These are phyloP conservation scores for Ascocoryne sarcoides DNA, from an alignment of 2,329 filamentous ascomycete species.

Conservation along the genomic window DNA sequence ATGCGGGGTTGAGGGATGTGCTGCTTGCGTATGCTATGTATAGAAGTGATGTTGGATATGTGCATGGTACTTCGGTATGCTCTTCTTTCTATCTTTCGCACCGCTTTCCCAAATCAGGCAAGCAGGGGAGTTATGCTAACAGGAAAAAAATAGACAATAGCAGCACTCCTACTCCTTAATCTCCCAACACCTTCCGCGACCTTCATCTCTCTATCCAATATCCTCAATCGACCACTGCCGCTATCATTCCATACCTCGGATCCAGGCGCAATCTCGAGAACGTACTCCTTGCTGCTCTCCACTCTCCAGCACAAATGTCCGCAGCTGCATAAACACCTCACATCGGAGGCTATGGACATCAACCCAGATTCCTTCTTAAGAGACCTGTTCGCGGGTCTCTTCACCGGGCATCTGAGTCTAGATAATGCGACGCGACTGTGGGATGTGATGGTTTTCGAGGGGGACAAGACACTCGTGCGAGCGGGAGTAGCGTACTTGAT, in stretches of 20 bases:
- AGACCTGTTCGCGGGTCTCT: constrained; percentile 54
- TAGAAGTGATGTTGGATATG: constrained; percentile 70
- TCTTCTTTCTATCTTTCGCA: constrained; percentile 5
- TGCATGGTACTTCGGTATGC: constrained; percentile 65
- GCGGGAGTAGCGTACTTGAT: constrained; percentile 60
- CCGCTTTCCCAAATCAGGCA: too few relatives aligned
- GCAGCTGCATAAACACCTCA: constrained; percentile 55
- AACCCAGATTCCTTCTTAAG: constrained; percentile 46
- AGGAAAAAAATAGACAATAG: constrained; percentile 53
- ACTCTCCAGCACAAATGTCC: constrained; percentile 57
- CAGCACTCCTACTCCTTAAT: constrained; percentile 65
- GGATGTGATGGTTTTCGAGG: constrained; percentile 79
- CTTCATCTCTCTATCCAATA: constrained; percentile 66
- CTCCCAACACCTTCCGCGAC: constrained; percentile 52
- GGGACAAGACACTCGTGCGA: constrained; percentile 61
- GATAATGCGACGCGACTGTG: constrained; percentile 66
- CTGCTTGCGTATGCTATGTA: constrained; percentile 76
- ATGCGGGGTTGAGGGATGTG: constrained; percentile 61
- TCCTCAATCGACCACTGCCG: constrained; percentile 67
- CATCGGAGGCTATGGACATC: constrained; percentile 36
- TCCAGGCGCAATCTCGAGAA: constrained; percentile 55
- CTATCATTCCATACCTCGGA: constrained; percentile 69
- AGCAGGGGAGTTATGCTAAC: too few relatives aligned
- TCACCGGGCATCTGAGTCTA: constrained; percentile 53
- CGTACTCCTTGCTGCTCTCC: constrained; percentile 60